phyloP scores from a whole-genome alignment of 768 basidiomycete species.

The Amanita rubescens region DNA sequence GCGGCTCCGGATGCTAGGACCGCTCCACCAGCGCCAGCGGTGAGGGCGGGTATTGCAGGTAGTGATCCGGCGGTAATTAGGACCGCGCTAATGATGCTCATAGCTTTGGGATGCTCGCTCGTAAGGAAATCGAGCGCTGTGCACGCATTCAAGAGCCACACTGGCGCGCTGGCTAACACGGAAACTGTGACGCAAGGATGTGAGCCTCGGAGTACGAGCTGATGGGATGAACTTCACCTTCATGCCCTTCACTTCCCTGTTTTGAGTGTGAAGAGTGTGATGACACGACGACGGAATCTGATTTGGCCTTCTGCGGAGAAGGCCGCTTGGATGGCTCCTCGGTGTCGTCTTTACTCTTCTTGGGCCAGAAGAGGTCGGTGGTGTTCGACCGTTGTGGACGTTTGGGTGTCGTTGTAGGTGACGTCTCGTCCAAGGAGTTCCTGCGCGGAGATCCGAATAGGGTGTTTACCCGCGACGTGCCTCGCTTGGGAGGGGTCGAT shows the following conservation, averaged over 20 bases:
- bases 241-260: constrained; percentile 20
- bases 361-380: constrained; percentile 20
- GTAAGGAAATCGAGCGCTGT: constrained; percentile 68
- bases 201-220: constrained; percentile 2
- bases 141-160: constrained; percentile 74
- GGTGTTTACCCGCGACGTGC: constrained; percentile 20
- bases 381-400: constrained; percentile 9
- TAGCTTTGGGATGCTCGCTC: constrained; percentile 65
- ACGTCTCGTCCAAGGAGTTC: constrained; percentile 20
- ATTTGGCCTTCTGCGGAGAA: constrained; percentile 20
- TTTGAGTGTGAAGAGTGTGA: constrained; percentile 5
- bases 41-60: constrained; percentile 63
- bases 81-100: constrained; percentile 70
- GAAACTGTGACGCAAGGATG: constrained; percentile 21
- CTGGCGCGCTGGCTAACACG: constrained; percentile 54
- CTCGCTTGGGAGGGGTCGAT: constrained; percentile 9
- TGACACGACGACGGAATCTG: constrained; percentile 14
- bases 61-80: constrained; percentile 74
- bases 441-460: constrained; percentile 22
- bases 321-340: constrained; percentile 20
- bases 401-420: not conserved
- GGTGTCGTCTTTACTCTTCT: constrained; percentile 18
- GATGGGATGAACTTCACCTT: constrained; percentile 17
- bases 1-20: constrained; percentile 66
- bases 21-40: constrained; percentile 63